Conservation (phyloP, 1,139 yeast genomes). For the Suhomyces kunorum region DNA sequence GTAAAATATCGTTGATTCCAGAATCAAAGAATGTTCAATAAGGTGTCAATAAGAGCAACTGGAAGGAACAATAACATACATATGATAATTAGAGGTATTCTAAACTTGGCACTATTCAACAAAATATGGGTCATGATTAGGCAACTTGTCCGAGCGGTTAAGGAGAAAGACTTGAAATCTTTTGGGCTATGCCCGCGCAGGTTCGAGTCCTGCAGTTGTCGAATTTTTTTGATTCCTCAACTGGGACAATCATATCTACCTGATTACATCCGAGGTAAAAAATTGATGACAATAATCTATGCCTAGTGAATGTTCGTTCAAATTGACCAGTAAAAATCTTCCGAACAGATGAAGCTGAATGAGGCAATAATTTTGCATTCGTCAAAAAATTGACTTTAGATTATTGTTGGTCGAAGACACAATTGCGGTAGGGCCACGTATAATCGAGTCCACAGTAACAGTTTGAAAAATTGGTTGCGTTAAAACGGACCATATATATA, state of each 20-base stretch:
- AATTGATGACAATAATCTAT: too few relatives aligned
- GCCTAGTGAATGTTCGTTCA: too few relatives aligned
- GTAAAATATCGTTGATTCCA: too few relatives aligned
- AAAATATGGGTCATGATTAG: conserved; percentile 15
- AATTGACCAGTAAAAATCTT: too few relatives aligned
- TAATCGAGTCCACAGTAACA: not conserved
- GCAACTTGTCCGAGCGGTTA: conserved; percentile 61
- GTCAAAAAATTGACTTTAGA: too few relatives aligned
- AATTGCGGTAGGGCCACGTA: conserved; percentile 5
- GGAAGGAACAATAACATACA: too few relatives aligned
- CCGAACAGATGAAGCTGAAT: not conserved
- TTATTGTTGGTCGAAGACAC: not conserved
- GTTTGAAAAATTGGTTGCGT: conserved; percentile 1
- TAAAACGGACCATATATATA: conserved; percentile 3
- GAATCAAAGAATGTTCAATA: too few relatives aligned
- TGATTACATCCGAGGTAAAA: too few relatives aligned
- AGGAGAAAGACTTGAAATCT: conserved; percentile 60
- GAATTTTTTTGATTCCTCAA: conserved; percentile 29
- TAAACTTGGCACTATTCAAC: too few relatives aligned
- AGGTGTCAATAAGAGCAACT: too few relatives aligned
- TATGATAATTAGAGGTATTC: too few relatives aligned
- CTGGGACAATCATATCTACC: too few relatives aligned
- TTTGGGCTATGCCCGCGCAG: conserved; percentile 62
- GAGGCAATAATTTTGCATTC: not conserved
- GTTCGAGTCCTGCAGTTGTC: conserved; percentile 62